Conservation (phyloP, 805 yeast genomes). For the Schizosaccharomyces cryophilus region DNA sequence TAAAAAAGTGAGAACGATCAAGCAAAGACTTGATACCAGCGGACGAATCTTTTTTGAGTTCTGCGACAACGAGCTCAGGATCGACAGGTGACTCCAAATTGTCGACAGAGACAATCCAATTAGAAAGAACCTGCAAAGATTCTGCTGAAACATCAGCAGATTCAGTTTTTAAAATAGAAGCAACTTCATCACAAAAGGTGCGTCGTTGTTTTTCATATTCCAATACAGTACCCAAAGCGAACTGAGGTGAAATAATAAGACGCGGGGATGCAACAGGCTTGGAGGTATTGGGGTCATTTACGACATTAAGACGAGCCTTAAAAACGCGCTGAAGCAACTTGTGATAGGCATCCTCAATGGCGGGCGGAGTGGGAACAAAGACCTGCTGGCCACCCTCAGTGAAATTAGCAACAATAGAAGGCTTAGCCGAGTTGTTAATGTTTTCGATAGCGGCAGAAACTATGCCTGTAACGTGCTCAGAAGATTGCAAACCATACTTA, state of each 20-base stretch:
- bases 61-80: constrained; percentile 14
- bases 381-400: constrained; percentile 20
- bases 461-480: background rate
- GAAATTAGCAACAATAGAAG: constrained; percentile 36
- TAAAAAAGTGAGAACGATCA: constrained; percentile 20
- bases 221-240: constrained; percentile 57
- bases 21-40: constrained; percentile 23
- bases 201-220: constrained; percentile 28
- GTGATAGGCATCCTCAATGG: constrained; percentile 50
- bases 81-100: constrained; percentile 10
- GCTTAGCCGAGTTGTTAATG: constrained; percentile 23
- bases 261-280: constrained; percentile 21
- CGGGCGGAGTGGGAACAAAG: constrained; percentile 9
- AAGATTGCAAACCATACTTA: constrained; percentile 15
- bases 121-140: constrained; percentile 32
- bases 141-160: constrained; percentile 20
- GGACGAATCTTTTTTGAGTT: constrained; percentile 16
- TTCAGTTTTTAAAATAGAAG: constrained; percentile 15
- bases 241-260: constrained; percentile 41
- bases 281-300: constrained; percentile 22
- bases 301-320: constrained; percentile 27
- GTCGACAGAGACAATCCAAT: constrained; percentile 34
- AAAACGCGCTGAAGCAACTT: constrained; percentile 51
- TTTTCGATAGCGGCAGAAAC: background rate
- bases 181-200: constrained; percentile 22